Conservation (phyloP, 2,329 filamentous ascomycete species). For the Ophiostoma populinum region DNA sequence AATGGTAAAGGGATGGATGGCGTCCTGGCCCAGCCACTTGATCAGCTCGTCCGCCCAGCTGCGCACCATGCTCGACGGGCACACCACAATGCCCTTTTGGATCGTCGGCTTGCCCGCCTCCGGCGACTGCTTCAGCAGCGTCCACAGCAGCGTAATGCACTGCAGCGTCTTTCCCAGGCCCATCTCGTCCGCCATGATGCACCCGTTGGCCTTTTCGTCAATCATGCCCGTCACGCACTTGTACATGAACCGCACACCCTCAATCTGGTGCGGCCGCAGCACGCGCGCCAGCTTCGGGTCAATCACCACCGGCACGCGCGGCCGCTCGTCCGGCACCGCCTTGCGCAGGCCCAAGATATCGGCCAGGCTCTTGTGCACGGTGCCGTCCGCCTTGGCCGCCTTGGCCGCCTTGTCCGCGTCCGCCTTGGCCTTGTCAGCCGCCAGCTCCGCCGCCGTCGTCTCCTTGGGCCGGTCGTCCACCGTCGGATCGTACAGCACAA, state of each 20-base stretch:
- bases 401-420: constrained; percentile 25
- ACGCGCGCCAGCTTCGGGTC: constrained; percentile 81
- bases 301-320: constrained; percentile 91
- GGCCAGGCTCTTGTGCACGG: constrained; percentile 80
- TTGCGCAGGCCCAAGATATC: constrained; percentile 94
- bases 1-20: constrained; percentile 83
- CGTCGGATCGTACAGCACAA: constrained; percentile 90
- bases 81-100: constrained; percentile 92
- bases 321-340: constrained; percentile 59
- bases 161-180: constrained; percentile 92
- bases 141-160: constrained; percentile 95
- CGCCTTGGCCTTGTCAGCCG: constrained; percentile 22
- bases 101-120: constrained; percentile 89
- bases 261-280: constrained; percentile 87
- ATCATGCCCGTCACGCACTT: constrained; percentile 88
- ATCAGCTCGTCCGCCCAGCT: constrained; percentile 97
- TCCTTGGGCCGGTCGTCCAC: constrained; percentile 62
- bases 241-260: constrained; percentile 97
- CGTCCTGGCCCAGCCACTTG: constrained; percentile 90
- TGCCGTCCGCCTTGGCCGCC: constrained; percentile 45
- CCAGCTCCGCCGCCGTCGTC: constrained; percentile 14
- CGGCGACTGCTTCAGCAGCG: constrained; percentile 82
- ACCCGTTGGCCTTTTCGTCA: constrained; percentile 83
- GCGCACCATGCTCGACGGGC: constrained; percentile 85
- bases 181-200: constrained; percentile 99